A percentile compares a stretch with the other conserved stretches of the same genome.
phyloP scores from a whole-genome alignment of 169 alveolate genomes.

The Condylostoma magnum region DNA sequence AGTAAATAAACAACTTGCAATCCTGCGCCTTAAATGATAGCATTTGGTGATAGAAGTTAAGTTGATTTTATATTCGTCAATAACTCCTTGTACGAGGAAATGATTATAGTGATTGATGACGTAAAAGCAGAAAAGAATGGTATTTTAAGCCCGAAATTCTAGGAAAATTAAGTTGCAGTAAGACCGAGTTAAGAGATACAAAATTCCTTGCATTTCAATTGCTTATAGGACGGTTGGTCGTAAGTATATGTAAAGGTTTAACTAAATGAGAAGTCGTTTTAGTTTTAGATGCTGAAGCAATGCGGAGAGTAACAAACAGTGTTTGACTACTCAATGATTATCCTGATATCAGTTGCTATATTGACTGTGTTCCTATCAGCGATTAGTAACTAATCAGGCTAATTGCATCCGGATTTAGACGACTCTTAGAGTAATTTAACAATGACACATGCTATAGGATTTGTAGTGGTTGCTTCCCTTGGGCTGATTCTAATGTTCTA shows the following conservation, averaged over 20 bases:
- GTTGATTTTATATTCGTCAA: not conserved
- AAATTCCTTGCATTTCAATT: not conserved
- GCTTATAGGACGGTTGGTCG: not conserved
- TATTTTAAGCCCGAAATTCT: not conserved
- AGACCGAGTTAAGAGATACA: not conserved
- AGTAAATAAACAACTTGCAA: not conserved
- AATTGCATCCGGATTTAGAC: not conserved
- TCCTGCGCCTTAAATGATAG: not conserved
- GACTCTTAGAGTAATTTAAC: not conserved
- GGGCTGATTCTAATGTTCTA: not conserved
- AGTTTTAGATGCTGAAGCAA: not conserved
- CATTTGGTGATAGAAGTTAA: not conserved
- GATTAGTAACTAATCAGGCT: not conserved
- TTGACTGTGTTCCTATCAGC: not conserved
- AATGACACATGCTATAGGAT: not conserved
- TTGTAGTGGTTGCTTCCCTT: constrained; percentile 3
- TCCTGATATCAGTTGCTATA: not conserved
- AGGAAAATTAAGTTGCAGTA: not conserved
- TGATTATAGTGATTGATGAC: not conserved
- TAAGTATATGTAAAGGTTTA: not conserved
- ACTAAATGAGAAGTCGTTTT: not conserved
- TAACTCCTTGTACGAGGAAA: not conserved
- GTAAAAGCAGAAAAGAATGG: not conserved
- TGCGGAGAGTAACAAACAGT: not conserved
- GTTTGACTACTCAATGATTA: not conserved